Evolutionary conservation across 2,329 filamentous ascomycete species (phyloP), one percentile per base, ranked within the genome.

Genomic region (Trematosphaeria pertusa): DNA sequence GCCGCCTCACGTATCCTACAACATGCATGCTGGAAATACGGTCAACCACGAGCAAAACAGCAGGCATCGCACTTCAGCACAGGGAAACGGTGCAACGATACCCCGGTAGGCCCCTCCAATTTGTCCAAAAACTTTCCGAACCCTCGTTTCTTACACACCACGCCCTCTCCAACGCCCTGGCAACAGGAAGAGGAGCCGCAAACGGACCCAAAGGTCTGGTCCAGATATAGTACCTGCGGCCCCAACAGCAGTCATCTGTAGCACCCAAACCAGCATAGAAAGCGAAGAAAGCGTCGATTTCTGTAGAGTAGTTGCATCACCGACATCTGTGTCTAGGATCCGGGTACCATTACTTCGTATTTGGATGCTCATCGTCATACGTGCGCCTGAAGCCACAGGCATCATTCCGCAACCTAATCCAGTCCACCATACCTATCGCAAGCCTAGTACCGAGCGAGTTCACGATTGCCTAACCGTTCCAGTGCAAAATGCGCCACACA

Each of bases 101-200:
- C 17, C 17, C 48, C 48, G 46, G 38, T 36, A 18, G n/a, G 19
- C 21, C 20, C 26, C 17, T 52, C 43, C 32, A 8, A 53, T 57
- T 62, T 43, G 57, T 40, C 36, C 37, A 54, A 48, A n/a, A 49
- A 51, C 15, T 50, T 45, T 55, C 56, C 56, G 54, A 47, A 36
- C 32, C 39, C 30, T 48, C 33, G 30, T 40, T 42, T 54, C 37
- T 54, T 49, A 40, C 41, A 31, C 18, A 31, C 21, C 24, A 45
- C 20, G 8, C n/a, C 22, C 22, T 14, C 12, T 33, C 43, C 41
- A 14, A 30, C n/a, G 28, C 6, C 31, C 52, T 30, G 50, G 44
- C 31, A 41, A 18, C 43, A 48, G 20, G 33, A 35, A 48, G 30
- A 35, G 39, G 56, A 61, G 53, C 54, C 56, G 51, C 52, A 58